Conservation (phyloP, 768 basidiomycete genomes). For the Termitomyces sp. region DNA sequence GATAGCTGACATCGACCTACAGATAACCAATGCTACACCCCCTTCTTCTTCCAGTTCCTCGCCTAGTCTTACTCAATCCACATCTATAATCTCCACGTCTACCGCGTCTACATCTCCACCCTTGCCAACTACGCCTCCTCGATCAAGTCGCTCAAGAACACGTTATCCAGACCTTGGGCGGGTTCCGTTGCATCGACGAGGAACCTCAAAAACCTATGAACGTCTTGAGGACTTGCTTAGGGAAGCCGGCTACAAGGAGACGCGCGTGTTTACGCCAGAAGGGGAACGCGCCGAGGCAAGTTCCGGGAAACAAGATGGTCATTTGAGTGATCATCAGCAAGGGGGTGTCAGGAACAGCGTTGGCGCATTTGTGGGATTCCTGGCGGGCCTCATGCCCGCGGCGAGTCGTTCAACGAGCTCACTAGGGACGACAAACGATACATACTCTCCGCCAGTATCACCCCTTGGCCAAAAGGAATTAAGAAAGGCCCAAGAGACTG, state of each 20-base stretch:
- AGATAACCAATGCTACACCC: conserved; percentile 29
- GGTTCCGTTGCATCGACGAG: conserved; percentile 74
- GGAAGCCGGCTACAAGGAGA: conserved; percentile 92
- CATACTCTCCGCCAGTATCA: conserved; percentile 32
- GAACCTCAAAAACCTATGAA: conserved; percentile 80
- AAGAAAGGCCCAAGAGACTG: conserved; percentile 16
- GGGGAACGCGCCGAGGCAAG: conserved; percentile 47
- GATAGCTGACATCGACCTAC: conserved; percentile 3
- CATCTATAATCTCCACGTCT: conserved; percentile 32
- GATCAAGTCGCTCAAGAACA: conserved; percentile 35
- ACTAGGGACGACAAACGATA: conserved; percentile 13
- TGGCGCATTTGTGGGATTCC: conserved; percentile 63
- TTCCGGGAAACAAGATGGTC: conserved; percentile 24
- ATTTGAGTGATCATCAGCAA: conserved; percentile 21
- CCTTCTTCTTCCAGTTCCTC: conserved; percentile 36
- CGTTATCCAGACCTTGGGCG: conserved; percentile 66
- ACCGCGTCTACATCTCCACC: conserved; percentile 42
- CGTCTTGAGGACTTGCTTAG: conserved; percentile 80
- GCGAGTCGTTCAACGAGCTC: conserved; percentile 23
- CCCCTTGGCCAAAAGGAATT: conserved; percentile 26
- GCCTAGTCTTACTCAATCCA: conserved; percentile 41
- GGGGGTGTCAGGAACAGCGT: conserved; percentile 46
- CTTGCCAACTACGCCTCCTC: conserved; percentile 43
- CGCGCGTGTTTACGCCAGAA: conserved; percentile 86
- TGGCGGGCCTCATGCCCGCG: conserved; percentile 58